Percentiles rank a stretch among this genome's conserved stretches.
Evolutionary conservation across 768 basidiomycete species (phyloP).

Genomic region (Xerocomellus chrysenteron): DNA sequence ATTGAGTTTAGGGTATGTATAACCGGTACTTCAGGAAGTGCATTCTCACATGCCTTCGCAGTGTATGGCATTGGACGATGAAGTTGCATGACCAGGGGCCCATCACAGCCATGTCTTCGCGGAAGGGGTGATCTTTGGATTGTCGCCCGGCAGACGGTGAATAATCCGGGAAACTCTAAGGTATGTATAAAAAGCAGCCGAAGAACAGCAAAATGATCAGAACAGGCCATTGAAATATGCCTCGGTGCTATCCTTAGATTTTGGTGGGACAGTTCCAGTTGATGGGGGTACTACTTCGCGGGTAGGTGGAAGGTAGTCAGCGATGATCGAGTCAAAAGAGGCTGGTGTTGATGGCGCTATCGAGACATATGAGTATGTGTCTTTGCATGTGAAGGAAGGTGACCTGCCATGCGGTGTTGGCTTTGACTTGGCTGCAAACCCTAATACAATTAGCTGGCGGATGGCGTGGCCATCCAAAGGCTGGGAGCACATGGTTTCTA

Average conservation of each 20-base stretch:
- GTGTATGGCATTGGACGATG: slow-evolving; percentile 34
- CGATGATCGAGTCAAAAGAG: slow-evolving; percentile 72
- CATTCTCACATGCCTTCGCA: slow-evolving; percentile 14
- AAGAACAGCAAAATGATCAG: slow-evolving; percentile 12
- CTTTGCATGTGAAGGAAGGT: neutral
- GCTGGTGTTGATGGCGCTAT: slow-evolving; percentile 42
- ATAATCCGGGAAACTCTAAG: slow-evolving; percentile 16
- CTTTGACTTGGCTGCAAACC: slow-evolving; percentile 56
- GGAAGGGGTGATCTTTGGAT: neutral
- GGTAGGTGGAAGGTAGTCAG: slow-evolving; percentile 62
- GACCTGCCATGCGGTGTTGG: slow-evolving; percentile 46
- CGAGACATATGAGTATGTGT: slow-evolving; percentile 8
- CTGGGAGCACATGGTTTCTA: slow-evolving; percentile 19
- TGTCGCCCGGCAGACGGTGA: neutral
- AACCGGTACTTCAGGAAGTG: neutral
- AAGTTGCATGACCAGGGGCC: slow-evolving; percentile 16
- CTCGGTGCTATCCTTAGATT: slow-evolving; percentile 28
- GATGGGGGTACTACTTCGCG: slow-evolving; percentile 21
- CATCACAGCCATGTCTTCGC: neutral
- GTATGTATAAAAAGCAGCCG: slow-evolving; percentile 8
- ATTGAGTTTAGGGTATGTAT: slow-evolving; percentile 83
- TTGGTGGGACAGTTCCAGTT: neutral
- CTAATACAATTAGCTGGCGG: slow-evolving; percentile 61
- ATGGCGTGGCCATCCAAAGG: slow-evolving; percentile 64
- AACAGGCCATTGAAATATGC: slow-evolving; percentile 46